A percentile compares a stretch with the other conserved stretches of the same genome.
Conservation (phyloP, 2,329 filamentous ascomycete species). For the Claviceps sp. region DNA sequence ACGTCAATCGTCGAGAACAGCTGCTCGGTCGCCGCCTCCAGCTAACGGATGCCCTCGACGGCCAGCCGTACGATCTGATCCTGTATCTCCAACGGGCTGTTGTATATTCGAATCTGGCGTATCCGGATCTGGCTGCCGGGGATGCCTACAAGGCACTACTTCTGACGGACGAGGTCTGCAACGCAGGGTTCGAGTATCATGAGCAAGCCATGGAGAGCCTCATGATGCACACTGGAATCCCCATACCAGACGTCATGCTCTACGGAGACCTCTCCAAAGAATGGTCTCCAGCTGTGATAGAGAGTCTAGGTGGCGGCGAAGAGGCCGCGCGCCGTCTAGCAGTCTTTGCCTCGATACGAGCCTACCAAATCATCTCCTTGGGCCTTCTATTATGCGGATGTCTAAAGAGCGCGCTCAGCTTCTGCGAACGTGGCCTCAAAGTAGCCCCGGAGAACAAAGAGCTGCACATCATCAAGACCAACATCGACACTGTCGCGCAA, state of each 20-base stretch:
- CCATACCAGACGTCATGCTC: conserved; percentile 31
- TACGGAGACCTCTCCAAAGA: conserved; percentile 28
- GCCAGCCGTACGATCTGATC: conserved; percentile 46
- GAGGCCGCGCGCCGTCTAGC: conserved; percentile 28
- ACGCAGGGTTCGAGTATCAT: conserved; percentile 75
- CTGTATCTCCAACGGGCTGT: conserved; percentile 57
- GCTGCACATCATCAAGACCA: conserved; percentile 37
- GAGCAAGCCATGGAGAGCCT: conserved; percentile 47
- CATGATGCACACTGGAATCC: conserved; percentile 17
- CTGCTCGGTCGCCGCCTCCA: conserved; percentile 41
- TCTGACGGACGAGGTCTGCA: conserved; percentile 64
- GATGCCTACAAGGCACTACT: conserved; percentile 88
- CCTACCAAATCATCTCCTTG: conserved; percentile 44
- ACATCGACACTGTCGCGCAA: conserved; percentile 39
- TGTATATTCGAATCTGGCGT: conserved; percentile 60
- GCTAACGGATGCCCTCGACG: conserved; percentile 40
- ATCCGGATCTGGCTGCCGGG: conserved; percentile 78
- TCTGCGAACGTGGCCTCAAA: conserved; percentile 47
- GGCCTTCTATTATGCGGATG: conserved; percentile 52
- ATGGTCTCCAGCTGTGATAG: conserved; percentile 19
- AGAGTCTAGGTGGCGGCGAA: conserved; percentile 20
- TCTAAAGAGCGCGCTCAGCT: conserved; percentile 52
- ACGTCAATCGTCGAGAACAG: conserved; percentile 24
- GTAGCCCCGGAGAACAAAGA: conserved; percentile 40
- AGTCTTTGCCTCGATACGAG: conserved; percentile 37